Percentiles rank a stretch among this genome's conserved stretches.
Evolutionary conservation across 164 flowering plant genomes (phyloP).

Genomic region (Sedum album): DNA sequence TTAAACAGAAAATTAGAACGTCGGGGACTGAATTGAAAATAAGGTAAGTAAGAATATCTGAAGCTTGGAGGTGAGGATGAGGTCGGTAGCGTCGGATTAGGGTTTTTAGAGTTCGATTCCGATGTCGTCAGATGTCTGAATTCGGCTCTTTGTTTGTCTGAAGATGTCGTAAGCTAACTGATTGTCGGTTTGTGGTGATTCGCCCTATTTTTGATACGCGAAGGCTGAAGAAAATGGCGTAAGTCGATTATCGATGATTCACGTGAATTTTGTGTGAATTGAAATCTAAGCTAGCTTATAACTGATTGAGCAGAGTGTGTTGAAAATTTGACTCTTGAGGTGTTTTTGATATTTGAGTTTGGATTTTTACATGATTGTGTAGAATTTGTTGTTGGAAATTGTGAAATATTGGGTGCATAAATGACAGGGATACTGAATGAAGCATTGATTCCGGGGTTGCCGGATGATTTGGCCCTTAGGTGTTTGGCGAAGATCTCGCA

Average conservation of each 20-base stretch:
- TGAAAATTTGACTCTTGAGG: not conserved
- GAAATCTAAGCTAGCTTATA: not conserved
- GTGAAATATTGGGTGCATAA: not conserved
- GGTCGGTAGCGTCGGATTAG: not conserved
- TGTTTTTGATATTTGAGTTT: not conserved
- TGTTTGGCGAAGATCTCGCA: conserved; percentile 1
- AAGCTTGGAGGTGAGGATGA: not conserved
- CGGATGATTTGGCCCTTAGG: not conserved
- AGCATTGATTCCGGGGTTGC: conserved; percentile 5
- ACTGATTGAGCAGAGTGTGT: not conserved
- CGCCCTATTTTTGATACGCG: not conserved
- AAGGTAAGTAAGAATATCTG: no score
- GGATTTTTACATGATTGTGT: not conserved
- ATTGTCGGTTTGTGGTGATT: not conserved
- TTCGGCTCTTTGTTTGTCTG: not conserved
- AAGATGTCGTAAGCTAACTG: not conserved
- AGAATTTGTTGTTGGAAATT: not conserved
- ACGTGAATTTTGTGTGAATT: not conserved
- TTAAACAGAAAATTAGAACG: not conserved
- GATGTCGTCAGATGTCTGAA: not conserved
- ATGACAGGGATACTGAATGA: not conserved
- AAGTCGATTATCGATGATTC: not conserved
- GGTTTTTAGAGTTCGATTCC: not conserved
- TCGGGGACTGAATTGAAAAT: no score
- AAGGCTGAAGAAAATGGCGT: not conserved